Conservation (phyloP, 352 stramenopile genomes). For the Pythium pectinolyticum region DNA sequence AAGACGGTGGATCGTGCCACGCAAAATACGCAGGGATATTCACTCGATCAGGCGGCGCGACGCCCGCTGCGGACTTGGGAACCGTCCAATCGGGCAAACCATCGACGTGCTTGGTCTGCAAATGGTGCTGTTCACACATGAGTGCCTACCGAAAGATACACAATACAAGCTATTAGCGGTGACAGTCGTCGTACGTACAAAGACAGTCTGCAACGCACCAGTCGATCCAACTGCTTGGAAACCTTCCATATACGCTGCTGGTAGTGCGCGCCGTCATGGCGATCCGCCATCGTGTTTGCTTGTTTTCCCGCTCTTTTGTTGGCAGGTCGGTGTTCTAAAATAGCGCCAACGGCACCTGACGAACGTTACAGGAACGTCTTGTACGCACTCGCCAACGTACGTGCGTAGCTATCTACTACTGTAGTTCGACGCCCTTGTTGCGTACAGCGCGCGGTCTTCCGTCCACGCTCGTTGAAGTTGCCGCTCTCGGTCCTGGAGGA, state of each 20-base stretch:
- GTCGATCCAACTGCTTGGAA: conserved; percentile 43
- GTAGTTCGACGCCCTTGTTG: too few relatives aligned
- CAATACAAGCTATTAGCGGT: not conserved
- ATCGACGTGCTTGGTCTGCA: conserved; percentile 43
- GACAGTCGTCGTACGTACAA: not conserved
- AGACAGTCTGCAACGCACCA: conserved; percentile 7
- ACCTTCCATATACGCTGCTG: conserved; percentile 55
- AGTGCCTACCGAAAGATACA: conserved; percentile 32
- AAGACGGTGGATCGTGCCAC: conserved; percentile 27
- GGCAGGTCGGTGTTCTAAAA: conserved; percentile 1
- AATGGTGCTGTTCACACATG: conserved; percentile 54
- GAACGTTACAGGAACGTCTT: too few relatives aligned
- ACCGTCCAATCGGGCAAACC: conserved; percentile 48
- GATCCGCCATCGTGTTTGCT: not conserved
- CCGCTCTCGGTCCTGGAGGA: not conserved
- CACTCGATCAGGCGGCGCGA: conserved; percentile 26
- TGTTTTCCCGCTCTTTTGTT: too few relatives aligned
- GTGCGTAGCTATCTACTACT: too few relatives aligned
- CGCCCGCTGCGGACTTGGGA: conserved; percentile 38
- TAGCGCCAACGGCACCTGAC: not conserved
- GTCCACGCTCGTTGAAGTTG: not conserved
- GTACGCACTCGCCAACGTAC: too few relatives aligned
- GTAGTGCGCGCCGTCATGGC: conserved; percentile 2
- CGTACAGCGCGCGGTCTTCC: too few relatives aligned
- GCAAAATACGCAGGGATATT: conserved; percentile 50